Evolutionary conservation across 345 rosid species (phyloP).

Genomic region (Populus nigra): DNA sequence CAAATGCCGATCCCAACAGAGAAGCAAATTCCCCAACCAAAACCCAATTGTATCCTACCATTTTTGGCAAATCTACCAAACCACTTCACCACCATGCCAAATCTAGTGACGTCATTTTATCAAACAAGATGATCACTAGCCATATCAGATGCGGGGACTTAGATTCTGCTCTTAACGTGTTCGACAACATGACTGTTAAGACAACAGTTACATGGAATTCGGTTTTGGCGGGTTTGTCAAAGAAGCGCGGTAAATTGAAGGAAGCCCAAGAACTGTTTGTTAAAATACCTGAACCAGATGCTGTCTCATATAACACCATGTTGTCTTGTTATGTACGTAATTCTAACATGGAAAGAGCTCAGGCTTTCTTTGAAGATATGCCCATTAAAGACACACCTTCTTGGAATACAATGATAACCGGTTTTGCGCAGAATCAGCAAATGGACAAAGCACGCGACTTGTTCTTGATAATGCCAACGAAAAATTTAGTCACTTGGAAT

Average conservation of each 20-base stretch:
- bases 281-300: slow-evolving; percentile 61
- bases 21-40: slow-evolving; percentile 9
- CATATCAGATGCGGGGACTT: slow-evolving; percentile 55
- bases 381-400: slow-evolving; percentile 59
- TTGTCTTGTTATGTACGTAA: slow-evolving; percentile 47
- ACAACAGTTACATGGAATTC: slow-evolving; percentile 76
- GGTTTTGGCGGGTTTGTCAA: slow-evolving; percentile 45
- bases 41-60: slow-evolving; percentile 21
- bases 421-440: slow-evolving; percentile 38
- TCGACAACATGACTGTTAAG: slow-evolving; percentile 51
- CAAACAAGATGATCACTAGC: slow-evolving; percentile 53
- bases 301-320: slow-evolving; percentile 67
- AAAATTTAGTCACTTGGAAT: slow-evolving; percentile 67
- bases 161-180: slow-evolving; percentile 56
- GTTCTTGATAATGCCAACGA: slow-evolving; percentile 47
- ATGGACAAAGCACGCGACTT: slow-evolving; percentile 52
- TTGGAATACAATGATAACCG: slow-evolving; percentile 79
- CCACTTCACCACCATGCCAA: not conserved
- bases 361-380: slow-evolving; percentile 45
- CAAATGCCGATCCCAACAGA: slow-evolving; percentile 22
- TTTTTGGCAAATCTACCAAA: not conserved
- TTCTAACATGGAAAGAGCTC: slow-evolving; percentile 38
- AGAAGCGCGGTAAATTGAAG: slow-evolving; percentile 37
- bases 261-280: slow-evolving; percentile 60
- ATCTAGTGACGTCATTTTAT: slow-evolving; percentile 33